phyloP scores from a whole-genome alignment of 139 green algal species.

The Chlorella ohadii region DNA sequence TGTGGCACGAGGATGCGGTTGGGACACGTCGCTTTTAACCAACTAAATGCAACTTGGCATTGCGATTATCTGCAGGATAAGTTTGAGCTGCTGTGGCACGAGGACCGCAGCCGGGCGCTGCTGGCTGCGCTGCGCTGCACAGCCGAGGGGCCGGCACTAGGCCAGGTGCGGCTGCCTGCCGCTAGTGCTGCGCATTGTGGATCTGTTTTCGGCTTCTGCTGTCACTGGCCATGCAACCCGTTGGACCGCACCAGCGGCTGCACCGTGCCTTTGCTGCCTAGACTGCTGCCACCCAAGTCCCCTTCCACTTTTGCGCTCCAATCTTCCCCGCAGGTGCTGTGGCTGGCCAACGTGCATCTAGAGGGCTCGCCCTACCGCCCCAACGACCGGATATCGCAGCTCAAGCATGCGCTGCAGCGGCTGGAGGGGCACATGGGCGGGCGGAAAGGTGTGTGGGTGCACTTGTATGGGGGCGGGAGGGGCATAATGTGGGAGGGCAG shows the following conservation, averaged over 20 bases:
- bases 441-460: not conserved
- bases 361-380: slow-evolving; percentile 65
- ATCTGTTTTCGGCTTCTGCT: too few species aligned
- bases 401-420: slow-evolving; percentile 54
- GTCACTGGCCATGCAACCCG: too few species aligned
- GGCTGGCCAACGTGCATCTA: slow-evolving; percentile 67
- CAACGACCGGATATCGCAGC: slow-evolving; percentile 62
- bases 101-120: slow-evolving; percentile 58
- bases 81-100: slow-evolving; percentile 47
- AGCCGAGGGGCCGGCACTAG: not conserved
- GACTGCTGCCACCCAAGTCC: too few species aligned
- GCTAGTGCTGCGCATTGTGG: too few species aligned
- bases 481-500: too few species aligned
- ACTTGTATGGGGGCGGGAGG: not conserved
- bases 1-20: too few species aligned
- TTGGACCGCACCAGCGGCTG: too few species aligned
- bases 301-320: too few species aligned
- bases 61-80: not conserved
- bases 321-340: slow-evolving; percentile 40
- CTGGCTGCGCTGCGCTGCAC: slow-evolving; percentile 45
- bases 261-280: too few species aligned
- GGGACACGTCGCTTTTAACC: too few species aligned
- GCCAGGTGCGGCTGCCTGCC: not conserved
- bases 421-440: slow-evolving; percentile 45
- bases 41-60: too few species aligned